Evolutionary conservation across 768 basidiomycete species (phyloP), one percentile per base, ranked within the genome.

Genomic region (Boletellus ananiceps): DNA sequence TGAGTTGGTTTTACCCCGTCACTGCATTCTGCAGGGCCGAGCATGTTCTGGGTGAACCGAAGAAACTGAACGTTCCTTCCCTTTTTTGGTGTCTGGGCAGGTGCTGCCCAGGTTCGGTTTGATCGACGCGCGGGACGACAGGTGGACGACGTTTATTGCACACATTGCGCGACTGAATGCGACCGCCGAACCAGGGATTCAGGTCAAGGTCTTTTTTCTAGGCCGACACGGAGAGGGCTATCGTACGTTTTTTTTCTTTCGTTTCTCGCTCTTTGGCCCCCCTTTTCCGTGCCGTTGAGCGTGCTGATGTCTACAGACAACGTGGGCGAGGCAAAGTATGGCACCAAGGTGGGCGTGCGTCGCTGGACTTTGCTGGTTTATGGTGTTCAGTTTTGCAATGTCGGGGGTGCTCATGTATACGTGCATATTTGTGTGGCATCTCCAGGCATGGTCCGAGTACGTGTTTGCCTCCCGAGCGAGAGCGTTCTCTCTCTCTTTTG

Each of bases 221-320:
- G 78, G 77, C 2, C 71, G 88, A 55, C 88, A 91, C 52, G 88
- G 88, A 1, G 71, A 89, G 64, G 88, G 86, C 8, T 61, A 61
- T 40, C 60, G 60, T 61, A 16, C 46, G 61, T 60, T 15, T 4
- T 3, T 13, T 9, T 14, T 5, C 49, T 25, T 14, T 19, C 16
- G 27, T 25, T 25, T 25, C 23, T 25, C 4, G 23, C 23, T 5
- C 23, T 25, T 25, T 25, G 6, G 4, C 5, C 23, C 23, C 23
- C 23, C n/a, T 2, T 31, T n/a, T 33, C 4, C 15, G 25, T 25
- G 9, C 3, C 18, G 3, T 29, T 42, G 8, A 12, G 18, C n/a
- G 21, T 7, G 7, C 1, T 8, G n/a, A 0, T 7, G 1, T 44
- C 0, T 37, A 15, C 18, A 88, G 85, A 90, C 67, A 90, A 90